Base-by-base conservation (phyloP, 169 alveolate genomes). In the Plasmodium reichenowi region DNA sequence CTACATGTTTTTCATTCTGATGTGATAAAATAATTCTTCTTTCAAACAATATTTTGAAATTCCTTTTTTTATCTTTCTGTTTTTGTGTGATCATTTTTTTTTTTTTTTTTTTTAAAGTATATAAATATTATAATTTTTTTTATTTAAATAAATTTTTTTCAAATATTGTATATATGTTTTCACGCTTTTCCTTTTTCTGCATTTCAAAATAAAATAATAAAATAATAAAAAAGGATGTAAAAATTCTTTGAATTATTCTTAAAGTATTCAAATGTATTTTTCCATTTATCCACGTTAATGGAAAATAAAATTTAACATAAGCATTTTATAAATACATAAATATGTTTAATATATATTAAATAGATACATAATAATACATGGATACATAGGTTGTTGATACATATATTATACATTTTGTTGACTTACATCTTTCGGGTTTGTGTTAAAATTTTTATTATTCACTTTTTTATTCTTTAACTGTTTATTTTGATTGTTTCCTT, bases 141-240 rank as follows among this genome's bases (percentile, higher is more conserved):
- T 63, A 83, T 60, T 83, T 63, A 72, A 83, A 83, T 70, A 83
- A 48, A 54, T 83, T 83, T 29, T 68, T 67, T 56, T 83, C 91
- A 72, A 83, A 68, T 7, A 67, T 29, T 20, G 83, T 47, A 72
- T 83, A 83, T 43, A 83, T 83, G 17, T 68, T 83, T 67, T 83
- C 91, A 22, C 91, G 80, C 43, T 83, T 83, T 72, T 83, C 91
- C 64, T 83, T 83, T 83, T 83, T 83, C 91, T 83, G 64, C 58
- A 48, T 24, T n/a, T 5, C 8, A 54, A 75, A 10, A 15, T n/a
- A 62, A 47, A 17, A 22, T 13, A 6, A 29, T 20, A 20, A 54
- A 47, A 38, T 17, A 24, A 48, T 0, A 22, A 22, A 20, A 47
- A 10, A 26, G 15, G 17, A 60, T n/a, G 24, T 20, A n/a, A 20